Base-by-base conservation (phyloP, 768 basidiomycete genomes). In the Mycena maculata region DNA sequence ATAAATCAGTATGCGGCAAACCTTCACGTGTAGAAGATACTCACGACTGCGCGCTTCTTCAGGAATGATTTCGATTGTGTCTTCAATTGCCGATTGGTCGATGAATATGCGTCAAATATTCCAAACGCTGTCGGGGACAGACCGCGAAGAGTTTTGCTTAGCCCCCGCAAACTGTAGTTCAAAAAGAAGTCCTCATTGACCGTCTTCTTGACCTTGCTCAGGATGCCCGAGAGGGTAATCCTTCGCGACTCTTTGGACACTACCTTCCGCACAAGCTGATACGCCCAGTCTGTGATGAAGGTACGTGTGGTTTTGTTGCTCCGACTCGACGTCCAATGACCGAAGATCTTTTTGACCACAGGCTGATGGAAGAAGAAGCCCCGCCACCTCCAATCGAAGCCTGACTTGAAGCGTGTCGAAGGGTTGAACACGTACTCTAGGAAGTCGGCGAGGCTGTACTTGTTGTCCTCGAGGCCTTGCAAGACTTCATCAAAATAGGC, bases 311-410 rank as follows among this genome's bases (percentile, higher is more conserved):
- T 47, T 16, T 36, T 18, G 33, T 36, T 36, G 33, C 33, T 36
- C 1, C 28, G 10, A 13, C 22, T n/a, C 2, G 45, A 47, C 2
- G 27, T 59, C 57, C 57, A 59, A 23, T 59, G 36, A 38, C 45
- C 45, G 31, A 59, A 15, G n/a, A 59, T 15, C 8, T 27, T 28
- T 9, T 59, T 16, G 1, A 59, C 57, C 11, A 36, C 15, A 48
- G 45, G 44, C 45, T 48, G 33, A 22, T 59, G 44, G 3, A 12
- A 5, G 33, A 59, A 59, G 42, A 59, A 59, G 9, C 57, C 57
- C n/a, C 42, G 30, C 58, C 30, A 48, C 30, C 47, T 0, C 42
- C 58, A 25, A 60, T 47, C 47, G 67, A 75, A 38, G 77, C 33
- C 33, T 36, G 33, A 36, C 33, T 36, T 13, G 33, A 36, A 36